Evolutionary conservation across 495 filamentous ascomycete species (phyloP).

Genomic region (Niebla homalea): DNA sequence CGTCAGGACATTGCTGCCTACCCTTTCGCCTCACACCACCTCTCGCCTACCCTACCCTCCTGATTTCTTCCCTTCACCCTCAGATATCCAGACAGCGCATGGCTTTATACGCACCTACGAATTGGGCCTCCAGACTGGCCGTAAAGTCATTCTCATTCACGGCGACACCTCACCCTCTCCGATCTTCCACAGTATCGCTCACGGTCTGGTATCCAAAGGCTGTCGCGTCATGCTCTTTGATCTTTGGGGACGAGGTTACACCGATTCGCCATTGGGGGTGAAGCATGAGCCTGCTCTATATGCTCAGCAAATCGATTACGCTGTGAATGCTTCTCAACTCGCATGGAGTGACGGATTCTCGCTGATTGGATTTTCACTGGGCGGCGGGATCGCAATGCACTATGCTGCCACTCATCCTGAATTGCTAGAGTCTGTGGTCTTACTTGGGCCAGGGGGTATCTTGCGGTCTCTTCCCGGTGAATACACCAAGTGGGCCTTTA

Average conservation of each 20-base stretch:
- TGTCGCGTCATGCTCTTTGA: slow-evolving; percentile 73
- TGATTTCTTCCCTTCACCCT: slow-evolving; percentile 55
- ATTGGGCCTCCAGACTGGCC: slow-evolving; percentile 63
- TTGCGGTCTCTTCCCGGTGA: slow-evolving; percentile 11
- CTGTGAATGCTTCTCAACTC: slow-evolving; percentile 5
- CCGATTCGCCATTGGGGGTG: slow-evolving; percentile 13
- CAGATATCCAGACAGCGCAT: slow-evolving; percentile 64
- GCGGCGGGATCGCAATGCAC: slow-evolving; percentile 9
- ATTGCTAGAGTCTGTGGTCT: slow-evolving; percentile 5
- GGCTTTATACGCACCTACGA: slow-evolving; percentile 75
- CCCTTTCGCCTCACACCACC: slow-evolving; percentile 32
- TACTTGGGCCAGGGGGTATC: slow-evolving; percentile 10
- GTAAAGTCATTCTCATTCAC: slow-evolving; percentile 72
- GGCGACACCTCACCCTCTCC: slow-evolving; percentile 75
- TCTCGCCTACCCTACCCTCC: slow-evolving; percentile 52
- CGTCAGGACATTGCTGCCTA: slow-evolving; percentile 28
- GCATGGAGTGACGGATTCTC: slow-evolving; percentile 13
- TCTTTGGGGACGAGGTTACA: slow-evolving; percentile 23
- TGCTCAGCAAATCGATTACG: slow-evolving; percentile 6
- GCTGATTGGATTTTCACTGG: slow-evolving; percentile 11
- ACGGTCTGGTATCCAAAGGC: slow-evolving; percentile 52
- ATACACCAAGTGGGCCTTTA: slow-evolving; percentile 13
- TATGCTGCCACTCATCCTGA: slow-evolving; percentile 9
- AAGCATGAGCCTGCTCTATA: slow-evolving; percentile 5
- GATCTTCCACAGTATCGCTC: slow-evolving; percentile 52